Percentiles rank a stretch among this genome's conserved stretches.
These are phyloP conservation scores for Mycena vulgaris DNA, from an alignment of 768 basidiomycete genomes.

Conservation along the genomic window DNA sequence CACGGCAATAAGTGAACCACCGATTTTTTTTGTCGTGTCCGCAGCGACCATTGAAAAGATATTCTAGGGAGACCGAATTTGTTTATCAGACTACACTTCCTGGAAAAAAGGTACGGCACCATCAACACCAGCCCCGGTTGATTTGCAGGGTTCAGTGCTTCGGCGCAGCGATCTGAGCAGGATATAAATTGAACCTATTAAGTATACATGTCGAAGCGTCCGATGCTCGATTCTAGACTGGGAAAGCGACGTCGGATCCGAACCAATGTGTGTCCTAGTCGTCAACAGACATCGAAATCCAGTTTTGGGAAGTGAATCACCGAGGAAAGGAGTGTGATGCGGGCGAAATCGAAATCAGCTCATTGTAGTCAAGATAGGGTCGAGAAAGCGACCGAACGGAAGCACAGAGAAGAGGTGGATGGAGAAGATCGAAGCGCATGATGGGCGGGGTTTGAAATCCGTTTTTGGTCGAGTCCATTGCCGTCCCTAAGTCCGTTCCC, in stretches of 20 bases:
- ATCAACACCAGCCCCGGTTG: neutral
- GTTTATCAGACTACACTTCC: neutral
- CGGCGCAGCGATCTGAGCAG: conserved; percentile 2
- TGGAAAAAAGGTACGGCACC: neutral
- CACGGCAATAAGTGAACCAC: neutral
- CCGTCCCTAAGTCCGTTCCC: neutral
- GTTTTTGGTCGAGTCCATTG: neutral
- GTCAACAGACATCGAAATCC: neutral
- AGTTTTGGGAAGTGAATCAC: conserved; percentile 1
- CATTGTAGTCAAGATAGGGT: neutral
- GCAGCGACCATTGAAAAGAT: neutral
- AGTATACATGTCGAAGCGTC: conserved; percentile 7
- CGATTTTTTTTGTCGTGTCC: too few species aligned
- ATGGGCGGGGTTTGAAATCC: conserved; percentile 27
- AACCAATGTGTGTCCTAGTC: neutral
- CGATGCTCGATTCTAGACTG: neutral
- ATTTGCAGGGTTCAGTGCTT: conserved; percentile 19
- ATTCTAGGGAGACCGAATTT: neutral
- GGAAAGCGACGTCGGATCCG: conserved; percentile 23
- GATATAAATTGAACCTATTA: conserved; percentile 11
- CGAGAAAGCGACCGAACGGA: conserved; percentile 4
- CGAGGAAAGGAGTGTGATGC: conserved; percentile 7
- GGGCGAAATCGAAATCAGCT: neutral
- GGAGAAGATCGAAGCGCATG: conserved; percentile 11
- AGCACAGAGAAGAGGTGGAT: neutral